Conservation (phyloP, 805 yeast species). For the Clavispora vitiphila region DNA sequence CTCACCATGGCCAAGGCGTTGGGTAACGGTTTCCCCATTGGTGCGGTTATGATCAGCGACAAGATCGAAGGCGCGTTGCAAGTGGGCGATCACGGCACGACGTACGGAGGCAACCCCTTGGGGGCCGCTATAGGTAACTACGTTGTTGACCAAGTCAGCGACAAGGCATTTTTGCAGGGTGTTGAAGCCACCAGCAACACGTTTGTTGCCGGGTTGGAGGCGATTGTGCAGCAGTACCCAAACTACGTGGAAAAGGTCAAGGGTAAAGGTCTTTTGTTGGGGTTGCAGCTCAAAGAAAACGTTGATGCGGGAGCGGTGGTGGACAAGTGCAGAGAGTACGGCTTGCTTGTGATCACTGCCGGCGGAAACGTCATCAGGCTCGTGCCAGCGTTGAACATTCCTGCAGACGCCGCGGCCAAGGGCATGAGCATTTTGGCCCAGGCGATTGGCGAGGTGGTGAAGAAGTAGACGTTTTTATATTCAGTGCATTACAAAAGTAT, state of each 20-base stretch:
- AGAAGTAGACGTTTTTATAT: no score
- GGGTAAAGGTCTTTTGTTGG: conserved; percentile 86
- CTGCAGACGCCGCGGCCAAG: conserved; percentile 57
- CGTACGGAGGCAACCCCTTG: conserved; percentile 95
- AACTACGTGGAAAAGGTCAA: conserved; percentile 62
- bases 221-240: conserved; percentile 52
- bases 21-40: conserved; percentile 95
- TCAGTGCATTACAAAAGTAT: no score
- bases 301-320: conserved; percentile 63
- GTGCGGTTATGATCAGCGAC: conserved; percentile 86
- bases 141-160: conserved; percentile 65
- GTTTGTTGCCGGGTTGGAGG: conserved; percentile 46
- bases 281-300: conserved; percentile 59
- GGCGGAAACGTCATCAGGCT: conserved; percentile 88
- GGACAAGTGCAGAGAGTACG: conserved; percentile 66
- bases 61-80: conserved; percentile 64
- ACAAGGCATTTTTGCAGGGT: conserved; percentile 50
- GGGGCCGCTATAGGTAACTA: conserved; percentile 77
- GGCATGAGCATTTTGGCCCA: conserved; percentile 69
- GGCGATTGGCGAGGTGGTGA: conserved; percentile 35
- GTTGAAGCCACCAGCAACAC: conserved; percentile 60
- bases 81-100: conserved; percentile 97
- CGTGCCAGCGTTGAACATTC: conserved; percentile 88
- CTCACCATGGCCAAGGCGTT: conserved; percentile 92
- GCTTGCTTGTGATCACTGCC: conserved; percentile 82